Conservation (phyloP, 768 basidiomycete species). For the Cystoderma amianthinum region DNA sequence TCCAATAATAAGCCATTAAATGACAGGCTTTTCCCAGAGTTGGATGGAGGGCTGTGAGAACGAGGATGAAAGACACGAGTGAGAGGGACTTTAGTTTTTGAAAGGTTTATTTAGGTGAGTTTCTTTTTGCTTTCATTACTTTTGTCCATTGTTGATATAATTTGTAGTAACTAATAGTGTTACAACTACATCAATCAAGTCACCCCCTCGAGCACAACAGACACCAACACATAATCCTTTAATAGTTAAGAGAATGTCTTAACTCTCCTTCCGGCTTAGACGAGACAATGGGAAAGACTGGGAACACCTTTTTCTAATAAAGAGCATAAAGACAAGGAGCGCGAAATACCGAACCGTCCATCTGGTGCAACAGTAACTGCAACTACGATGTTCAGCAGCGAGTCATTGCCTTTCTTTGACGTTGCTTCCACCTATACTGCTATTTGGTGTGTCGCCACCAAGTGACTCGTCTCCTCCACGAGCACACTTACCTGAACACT, state of each 20-base stretch:
- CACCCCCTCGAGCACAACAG: slow-evolving; percentile 38
- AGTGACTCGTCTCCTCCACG: slow-evolving; percentile 17
- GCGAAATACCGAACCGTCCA: slow-evolving; percentile 25
- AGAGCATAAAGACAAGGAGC: slow-evolving; percentile 32
- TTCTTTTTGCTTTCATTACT: no score
- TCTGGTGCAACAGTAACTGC: slow-evolving; percentile 43
- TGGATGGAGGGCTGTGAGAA: slow-evolving; percentile 24
- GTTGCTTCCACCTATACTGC: slow-evolving; percentile 50
- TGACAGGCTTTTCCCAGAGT: slow-evolving; percentile 37
- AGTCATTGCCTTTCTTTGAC: slow-evolving; percentile 84
- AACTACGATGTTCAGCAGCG: slow-evolving; percentile 64
- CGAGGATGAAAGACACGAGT: slow-evolving; percentile 31
- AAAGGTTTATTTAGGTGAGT: no score
- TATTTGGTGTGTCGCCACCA: slow-evolving; percentile 4
- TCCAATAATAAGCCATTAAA: slow-evolving; percentile 28
- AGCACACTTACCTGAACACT: slow-evolving; percentile 70
- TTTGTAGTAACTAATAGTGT: no score
- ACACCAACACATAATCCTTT: slow-evolving; percentile 33
- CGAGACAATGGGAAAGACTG: slow-evolving; percentile 47
- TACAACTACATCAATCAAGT: slow-evolving; percentile 89
- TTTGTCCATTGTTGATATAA: no score
- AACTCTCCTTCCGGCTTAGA: slow-evolving; percentile 67
- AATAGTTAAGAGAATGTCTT: slow-evolving; percentile 69
- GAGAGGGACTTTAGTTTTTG: slow-evolving; percentile 42
- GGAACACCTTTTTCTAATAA: slow-evolving; percentile 34